Base-by-base conservation (phyloP, 192 early-diverging fungal genomes). In the Podila minutissima region DNA sequence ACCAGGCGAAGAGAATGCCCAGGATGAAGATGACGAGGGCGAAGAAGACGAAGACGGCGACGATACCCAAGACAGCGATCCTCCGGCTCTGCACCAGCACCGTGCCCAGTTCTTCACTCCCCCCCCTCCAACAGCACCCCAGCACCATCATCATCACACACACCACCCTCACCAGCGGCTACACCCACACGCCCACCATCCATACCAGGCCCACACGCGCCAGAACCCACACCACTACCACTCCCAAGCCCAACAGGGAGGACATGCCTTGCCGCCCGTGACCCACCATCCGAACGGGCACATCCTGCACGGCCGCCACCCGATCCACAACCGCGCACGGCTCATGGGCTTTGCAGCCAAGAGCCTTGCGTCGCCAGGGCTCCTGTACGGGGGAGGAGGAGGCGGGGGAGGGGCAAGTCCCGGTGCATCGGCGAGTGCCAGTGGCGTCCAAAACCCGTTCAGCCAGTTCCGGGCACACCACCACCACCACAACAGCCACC, bases 241-340 rank as follows among this genome's bases (percentile, higher is more conserved):
- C 15, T 17, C n/a, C 7, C 59, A 60, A 24, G 22, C 15, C n/a
- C 59, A 60, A 29, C 59, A 53, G 4, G 51, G 22, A 22, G 51
- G 51, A 24, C 31, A 60, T 28, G 24, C 13, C 15, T n/a, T n/a
- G n/a, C n/a, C n/a, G n/a, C 67, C 67, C 8, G 59, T 66, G 22
- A 33, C 69, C 4, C 69, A 68, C 33, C 77, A 81, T 33, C 77
- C 77, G 0, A 81, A 81, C n/a, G 77, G 77, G 15, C 77, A 73
- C 22, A 73, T 81, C 58, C 31, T 81, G 0, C 77, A 81, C 35
- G 77, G 61, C 26, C 71, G 77, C 10, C 77, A 81, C 26, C 77
- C 77, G 0, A 81, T 81, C 66, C 77, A 72, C 50, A 81, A 81
- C 31, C 59, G 77, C 15, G 77, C 71, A 0, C 70, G 77, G 15